phyloP scores from a whole-genome alignment of 305 asterid species.

The Lippia alba region DNA sequence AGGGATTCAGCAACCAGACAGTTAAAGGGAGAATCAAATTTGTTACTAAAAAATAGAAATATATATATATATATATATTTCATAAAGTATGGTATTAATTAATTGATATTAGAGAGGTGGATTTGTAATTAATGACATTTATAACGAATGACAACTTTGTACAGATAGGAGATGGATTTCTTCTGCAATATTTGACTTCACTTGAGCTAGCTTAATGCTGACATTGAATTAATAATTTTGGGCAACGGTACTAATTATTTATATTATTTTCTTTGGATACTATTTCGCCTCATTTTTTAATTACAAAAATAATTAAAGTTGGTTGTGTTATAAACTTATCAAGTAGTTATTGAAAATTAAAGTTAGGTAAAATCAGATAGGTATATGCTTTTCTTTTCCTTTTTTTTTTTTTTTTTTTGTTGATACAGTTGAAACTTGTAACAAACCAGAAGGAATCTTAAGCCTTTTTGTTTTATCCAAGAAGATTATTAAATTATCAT shows the following conservation, averaged over 20 bases:
- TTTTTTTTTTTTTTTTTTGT: no score
- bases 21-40: constrained; percentile 5
- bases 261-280: constrained; percentile 35
- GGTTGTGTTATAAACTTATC: not conserved
- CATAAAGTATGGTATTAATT: not conserved
- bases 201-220: not conserved
- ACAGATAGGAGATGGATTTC: no score
- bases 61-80: no score
- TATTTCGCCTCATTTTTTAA: constrained; percentile 14
- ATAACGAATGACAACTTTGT: constrained; percentile 2
- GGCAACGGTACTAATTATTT: constrained; percentile 5
- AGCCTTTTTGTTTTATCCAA: no score
- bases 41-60: not conserved
- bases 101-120: constrained; percentile 14
- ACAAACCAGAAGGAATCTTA: no score
- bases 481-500: no score
- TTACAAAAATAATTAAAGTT: not conserved
- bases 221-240: constrained; percentile 21
- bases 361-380: no score
- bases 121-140: constrained; percentile 19
- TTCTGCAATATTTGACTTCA: not conserved
- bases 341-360: no score
- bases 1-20: constrained; percentile 12
- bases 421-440: no score
- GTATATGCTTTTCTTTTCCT: no score